Conservation (phyloP, 1,284 basidiomycete genomes). For the Boletus albobrunnescens region DNA sequence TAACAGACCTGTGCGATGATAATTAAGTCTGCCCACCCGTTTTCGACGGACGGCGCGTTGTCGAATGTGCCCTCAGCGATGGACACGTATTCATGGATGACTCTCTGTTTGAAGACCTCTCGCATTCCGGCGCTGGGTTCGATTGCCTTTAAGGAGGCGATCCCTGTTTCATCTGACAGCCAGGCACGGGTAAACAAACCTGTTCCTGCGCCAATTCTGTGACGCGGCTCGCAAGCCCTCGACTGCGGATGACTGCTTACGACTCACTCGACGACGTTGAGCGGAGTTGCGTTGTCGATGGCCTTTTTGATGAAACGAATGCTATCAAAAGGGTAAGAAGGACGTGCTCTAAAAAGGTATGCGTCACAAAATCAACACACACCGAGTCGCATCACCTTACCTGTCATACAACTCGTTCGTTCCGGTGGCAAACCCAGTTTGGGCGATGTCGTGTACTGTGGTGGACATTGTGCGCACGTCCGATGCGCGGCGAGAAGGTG, state of each 20-base stretch:
- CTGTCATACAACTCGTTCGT: conserved; percentile 72
- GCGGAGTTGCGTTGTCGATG: conserved; percentile 32
- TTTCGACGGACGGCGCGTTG: conserved; percentile 45
- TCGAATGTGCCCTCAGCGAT: conserved; percentile 64
- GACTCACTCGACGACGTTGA: conserved; percentile 70
- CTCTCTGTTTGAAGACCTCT: conserved; percentile 49
- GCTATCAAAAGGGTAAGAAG: conserved; percentile 62
- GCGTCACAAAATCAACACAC: too few species aligned
- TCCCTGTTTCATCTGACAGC: conserved; percentile 47
- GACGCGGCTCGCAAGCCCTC: neutral
- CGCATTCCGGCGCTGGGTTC: conserved; percentile 78
- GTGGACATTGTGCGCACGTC: conserved; percentile 23
- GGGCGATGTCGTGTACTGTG: conserved; percentile 53
- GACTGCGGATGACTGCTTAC: neutral
- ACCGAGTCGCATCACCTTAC: neutral
- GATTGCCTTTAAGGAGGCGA: conserved; percentile 55
- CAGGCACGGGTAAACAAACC: conserved; percentile 78
- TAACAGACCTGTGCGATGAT: conserved; percentile 66
- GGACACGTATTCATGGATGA: conserved; percentile 49
- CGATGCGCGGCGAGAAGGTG: too few species aligned
- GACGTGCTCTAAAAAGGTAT: conserved; percentile 52
- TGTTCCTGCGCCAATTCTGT: conserved; percentile 68
- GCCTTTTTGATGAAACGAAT: conserved; percentile 53
- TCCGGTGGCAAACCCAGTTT: conserved; percentile 61
- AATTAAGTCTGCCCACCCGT: conserved; percentile 69